These are phyloP conservation scores for Penstemon newberryi DNA, from an alignment of 257 asterid species.

Conservation along the genomic window DNA sequence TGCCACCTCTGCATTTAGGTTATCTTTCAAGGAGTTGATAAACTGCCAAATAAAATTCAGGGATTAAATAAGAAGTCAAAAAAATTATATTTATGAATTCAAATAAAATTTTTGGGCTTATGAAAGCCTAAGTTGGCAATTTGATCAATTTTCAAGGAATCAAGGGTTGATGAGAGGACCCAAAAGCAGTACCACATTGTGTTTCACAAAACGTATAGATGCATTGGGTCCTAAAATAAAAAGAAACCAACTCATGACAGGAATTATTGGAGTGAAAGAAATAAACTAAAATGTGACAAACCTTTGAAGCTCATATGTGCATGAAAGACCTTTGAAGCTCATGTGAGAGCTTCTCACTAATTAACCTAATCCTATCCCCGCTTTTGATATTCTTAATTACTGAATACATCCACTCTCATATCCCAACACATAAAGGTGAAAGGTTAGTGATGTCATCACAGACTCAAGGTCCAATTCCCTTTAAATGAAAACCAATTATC, in stretches of 20 bases:
- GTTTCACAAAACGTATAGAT: conserved; percentile 12
- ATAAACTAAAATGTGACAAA: neutral
- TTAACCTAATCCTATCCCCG: conserved; percentile 11
- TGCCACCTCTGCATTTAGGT: conserved; percentile 98
- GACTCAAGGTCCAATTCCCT: neutral
- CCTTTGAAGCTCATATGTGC: conserved; percentile 1
- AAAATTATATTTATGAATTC: neutral
- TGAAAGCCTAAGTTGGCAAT: conserved; percentile 10
- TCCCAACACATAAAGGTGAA: conserved; percentile 2
- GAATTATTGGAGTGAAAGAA: conserved; percentile 19
- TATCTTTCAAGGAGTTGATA: conserved; percentile 89
- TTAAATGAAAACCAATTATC: conserved; percentile 3
- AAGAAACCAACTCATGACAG: neutral
- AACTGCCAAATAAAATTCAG: conserved; percentile 56
- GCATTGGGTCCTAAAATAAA: neutral
- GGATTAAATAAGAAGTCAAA: conserved; percentile 17
- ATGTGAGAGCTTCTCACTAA: conserved; percentile 4
- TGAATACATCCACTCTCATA: conserved; percentile 13
- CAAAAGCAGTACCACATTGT: conserved; percentile 2
- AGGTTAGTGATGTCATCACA: neutral
- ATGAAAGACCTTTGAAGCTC: conserved; percentile 13
- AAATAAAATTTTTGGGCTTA: conserved; percentile 1
- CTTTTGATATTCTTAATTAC: conserved; percentile 6
- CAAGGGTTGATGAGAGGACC: conserved; percentile 5
- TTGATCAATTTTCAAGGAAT: conserved; percentile 16